Percentiles rank a stretch among this genome's conserved stretches.
phyloP scores from a whole-genome alignment of 352 stramenopile genomes.

The Halophytophthora batemanensis region DNA sequence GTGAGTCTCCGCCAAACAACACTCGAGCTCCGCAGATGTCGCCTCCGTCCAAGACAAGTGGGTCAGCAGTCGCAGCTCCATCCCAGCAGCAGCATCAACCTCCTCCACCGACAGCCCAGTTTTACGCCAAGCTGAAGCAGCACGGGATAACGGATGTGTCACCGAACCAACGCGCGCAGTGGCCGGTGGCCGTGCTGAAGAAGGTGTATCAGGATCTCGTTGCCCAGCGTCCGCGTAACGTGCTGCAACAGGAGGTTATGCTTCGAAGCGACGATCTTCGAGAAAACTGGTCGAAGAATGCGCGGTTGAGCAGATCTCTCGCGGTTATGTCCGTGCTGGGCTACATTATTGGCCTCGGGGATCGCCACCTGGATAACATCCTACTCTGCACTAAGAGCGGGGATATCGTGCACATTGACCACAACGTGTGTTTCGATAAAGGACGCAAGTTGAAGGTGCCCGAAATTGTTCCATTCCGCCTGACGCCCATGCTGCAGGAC shows the following conservation, averaged over 20 bases:
- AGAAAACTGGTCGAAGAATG: constrained; percentile 58
- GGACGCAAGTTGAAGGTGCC: constrained; percentile 84
- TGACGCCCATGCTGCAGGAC: constrained; percentile 82
- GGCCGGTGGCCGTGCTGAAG: constrained; percentile 56
- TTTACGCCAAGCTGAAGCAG: constrained; percentile 82
- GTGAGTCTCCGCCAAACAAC: constrained; percentile 19
- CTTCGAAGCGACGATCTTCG: constrained; percentile 50
- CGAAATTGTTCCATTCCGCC: constrained; percentile 89
- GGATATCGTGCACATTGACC: constrained; percentile 91
- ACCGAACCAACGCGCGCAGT: constrained; percentile 62
- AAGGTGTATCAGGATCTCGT: constrained; percentile 72
- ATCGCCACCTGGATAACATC: constrained; percentile 92
- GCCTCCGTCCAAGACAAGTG: constrained; percentile 5
- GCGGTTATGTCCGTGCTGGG: constrained; percentile 88
- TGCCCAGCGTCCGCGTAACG: constrained; percentile 52
- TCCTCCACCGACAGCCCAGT: constrained; percentile 62
- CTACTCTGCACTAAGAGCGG: constrained; percentile 74
- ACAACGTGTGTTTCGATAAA: constrained; percentile 92
- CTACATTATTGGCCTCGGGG: constrained; percentile 87
- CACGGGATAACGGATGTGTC: constrained; percentile 68
- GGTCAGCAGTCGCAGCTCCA: not conserved
- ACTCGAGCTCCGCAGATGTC: constrained; percentile 19
- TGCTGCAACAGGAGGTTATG: constrained; percentile 66
- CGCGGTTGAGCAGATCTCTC: constrained; percentile 62
- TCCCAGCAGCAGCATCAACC: constrained; percentile 26